These are phyloP conservation scores for Pseudonitzschia multiseries DNA, from an alignment of 108 stramenopile species.

Conservation along the genomic window DNA sequence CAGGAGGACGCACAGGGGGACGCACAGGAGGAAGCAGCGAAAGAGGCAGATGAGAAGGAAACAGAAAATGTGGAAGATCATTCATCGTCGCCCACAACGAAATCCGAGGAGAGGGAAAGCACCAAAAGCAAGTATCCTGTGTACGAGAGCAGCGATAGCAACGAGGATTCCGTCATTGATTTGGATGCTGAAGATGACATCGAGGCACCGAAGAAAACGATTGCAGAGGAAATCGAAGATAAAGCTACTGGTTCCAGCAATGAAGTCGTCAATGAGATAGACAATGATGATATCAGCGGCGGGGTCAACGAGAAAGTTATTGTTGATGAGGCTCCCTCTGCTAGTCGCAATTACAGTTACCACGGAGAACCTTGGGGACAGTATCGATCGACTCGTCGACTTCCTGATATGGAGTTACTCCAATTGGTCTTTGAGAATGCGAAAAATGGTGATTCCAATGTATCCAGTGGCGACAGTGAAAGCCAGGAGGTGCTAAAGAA, in stretches of 20 bases:
- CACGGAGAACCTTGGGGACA: constrained; percentile 25
- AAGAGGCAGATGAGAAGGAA: neutral
- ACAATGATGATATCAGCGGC: neutral
- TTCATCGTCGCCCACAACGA: neutral
- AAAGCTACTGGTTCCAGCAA: neutral
- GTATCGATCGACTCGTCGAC: neutral
- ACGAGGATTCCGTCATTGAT: constrained; percentile 9
- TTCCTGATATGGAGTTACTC: constrained; percentile 31
- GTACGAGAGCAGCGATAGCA: neutral
- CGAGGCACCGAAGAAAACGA: neutral
- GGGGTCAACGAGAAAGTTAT: neutral
- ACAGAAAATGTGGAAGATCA: neutral
- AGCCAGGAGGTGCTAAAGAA: neutral
- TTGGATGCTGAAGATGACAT: neutral
- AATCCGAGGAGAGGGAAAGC: neutral
- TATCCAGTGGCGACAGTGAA: neutral
- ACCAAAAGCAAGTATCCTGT: neutral
- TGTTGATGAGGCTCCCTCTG: neutral
- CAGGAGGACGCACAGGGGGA: neutral
- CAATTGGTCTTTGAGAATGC: constrained; percentile 21
- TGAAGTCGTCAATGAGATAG: neutral
- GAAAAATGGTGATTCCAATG: neutral
- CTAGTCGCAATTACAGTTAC: neutral
- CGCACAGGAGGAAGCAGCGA: neutral
- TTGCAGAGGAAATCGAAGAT: neutral